These are phyloP conservation scores for Auricularia cornea DNA, from an alignment of 768 basidiomycete genomes.

Conservation along the genomic window DNA sequence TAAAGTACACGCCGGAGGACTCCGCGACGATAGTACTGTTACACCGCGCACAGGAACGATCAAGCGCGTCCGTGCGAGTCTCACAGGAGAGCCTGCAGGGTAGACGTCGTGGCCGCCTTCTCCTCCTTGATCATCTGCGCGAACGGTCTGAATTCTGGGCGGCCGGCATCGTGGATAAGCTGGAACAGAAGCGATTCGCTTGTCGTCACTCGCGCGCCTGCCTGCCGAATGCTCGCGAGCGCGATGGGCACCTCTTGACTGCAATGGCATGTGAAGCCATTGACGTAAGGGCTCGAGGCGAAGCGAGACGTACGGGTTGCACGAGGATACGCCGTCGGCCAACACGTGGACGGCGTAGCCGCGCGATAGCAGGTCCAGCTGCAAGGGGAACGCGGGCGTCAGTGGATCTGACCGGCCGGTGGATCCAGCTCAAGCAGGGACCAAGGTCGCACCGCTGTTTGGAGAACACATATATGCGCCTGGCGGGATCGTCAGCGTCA, in stretches of 20 bases:
- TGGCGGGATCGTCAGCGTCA: slow-evolving; percentile 20
- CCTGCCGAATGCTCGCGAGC: slow-evolving; percentile 54
- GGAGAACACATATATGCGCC: slow-evolving; percentile 86
- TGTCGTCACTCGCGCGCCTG: slow-evolving; percentile 70
- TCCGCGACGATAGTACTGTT: no score
- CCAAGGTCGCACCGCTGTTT: slow-evolving; percentile 40
- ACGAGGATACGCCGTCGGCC: slow-evolving; percentile 79
- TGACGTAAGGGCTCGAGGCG: neutral
- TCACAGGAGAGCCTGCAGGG: slow-evolving; percentile 24
- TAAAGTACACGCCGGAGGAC: no score
- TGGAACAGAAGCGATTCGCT: slow-evolving; percentile 79
- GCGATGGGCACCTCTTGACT: slow-evolving; percentile 72
- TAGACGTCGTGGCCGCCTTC: slow-evolving; percentile 48
- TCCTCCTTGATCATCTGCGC: slow-evolving; percentile 68
- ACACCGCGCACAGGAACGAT: no score
- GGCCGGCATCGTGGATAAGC: slow-evolving; percentile 59
- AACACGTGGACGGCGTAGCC: slow-evolving; percentile 56
- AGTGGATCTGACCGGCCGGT: no score
- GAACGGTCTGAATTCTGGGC: slow-evolving; percentile 63
- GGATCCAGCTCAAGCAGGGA: neutral
- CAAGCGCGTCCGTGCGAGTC: neutral
- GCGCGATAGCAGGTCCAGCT: slow-evolving; percentile 47
- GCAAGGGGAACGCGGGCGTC: neutral
- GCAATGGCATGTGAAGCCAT: neutral
- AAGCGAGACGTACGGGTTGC: slow-evolving; percentile 32